Conservation (phyloP, 352 stramenopile genomes). For the Globisporangium megalacanthum region DNA sequence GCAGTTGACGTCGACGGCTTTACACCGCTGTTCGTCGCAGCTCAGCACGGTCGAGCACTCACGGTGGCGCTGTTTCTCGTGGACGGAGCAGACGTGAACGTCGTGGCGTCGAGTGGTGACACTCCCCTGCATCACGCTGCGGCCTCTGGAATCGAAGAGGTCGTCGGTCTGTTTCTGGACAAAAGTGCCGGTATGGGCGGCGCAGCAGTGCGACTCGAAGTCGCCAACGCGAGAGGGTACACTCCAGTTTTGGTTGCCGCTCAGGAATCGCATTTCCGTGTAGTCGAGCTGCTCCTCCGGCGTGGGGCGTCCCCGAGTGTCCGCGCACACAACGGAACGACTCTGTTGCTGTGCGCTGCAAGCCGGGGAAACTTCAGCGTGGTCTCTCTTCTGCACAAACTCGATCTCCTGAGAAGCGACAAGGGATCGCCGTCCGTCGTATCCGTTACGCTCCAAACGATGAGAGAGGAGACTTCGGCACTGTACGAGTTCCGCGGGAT, state of each 20-base stretch:
- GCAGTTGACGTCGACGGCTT: neutral
- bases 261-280: neutral
- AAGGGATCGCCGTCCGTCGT: no score
- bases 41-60: neutral
- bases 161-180: neutral
- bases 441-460: no score
- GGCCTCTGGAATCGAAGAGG: neutral
- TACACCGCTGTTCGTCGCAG: neutral
- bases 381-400: no score
- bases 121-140: neutral
- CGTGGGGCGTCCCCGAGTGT: no score
- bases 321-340: no score
- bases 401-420: no score
- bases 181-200: neutral
- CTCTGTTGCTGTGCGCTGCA: no score
- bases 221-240: neutral
- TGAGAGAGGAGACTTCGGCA: no score
- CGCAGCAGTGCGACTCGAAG: neutral
- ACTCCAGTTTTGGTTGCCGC: neutral
- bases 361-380: no score
- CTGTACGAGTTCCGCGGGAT: no score
- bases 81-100: neutral
- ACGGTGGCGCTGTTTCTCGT: neutral
- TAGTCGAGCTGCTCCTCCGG: neutral
- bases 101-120: neutral